These are phyloP conservation scores for Alnus rubra DNA, from an alignment of 306 rosid species.

Conservation along the genomic window DNA sequence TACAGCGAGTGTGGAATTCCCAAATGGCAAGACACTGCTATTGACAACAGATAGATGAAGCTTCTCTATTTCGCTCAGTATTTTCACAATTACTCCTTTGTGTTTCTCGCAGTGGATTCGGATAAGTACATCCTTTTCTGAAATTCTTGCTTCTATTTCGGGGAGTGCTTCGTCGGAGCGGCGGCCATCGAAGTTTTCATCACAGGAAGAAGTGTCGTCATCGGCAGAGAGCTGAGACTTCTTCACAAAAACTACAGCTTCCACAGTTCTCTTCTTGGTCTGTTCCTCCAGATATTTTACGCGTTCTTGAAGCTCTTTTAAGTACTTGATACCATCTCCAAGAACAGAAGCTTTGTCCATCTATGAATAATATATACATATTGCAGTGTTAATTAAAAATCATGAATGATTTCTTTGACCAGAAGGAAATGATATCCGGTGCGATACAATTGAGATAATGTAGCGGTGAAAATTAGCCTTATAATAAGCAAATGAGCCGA, in stretches of 20 bases:
- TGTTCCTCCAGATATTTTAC: conserved; percentile 56
- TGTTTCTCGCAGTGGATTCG: conserved; percentile 58
- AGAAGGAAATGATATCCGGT: too few relatives aligned
- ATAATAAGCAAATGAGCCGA: too few relatives aligned
- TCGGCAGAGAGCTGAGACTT: conserved; percentile 38
- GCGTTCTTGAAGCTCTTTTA: conserved; percentile 62
- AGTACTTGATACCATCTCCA: conserved; percentile 62
- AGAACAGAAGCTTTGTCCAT: conserved; percentile 79
- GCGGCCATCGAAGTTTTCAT: conserved; percentile 35
- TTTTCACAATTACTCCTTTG: conserved; percentile 46
- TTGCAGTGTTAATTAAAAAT: too few relatives aligned
- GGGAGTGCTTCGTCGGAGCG: conserved; percentile 30
- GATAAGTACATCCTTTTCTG: conserved; percentile 61
- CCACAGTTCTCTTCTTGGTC: conserved; percentile 48
- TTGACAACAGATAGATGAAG: conserved; percentile 40
- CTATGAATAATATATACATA: conserved; percentile 24
- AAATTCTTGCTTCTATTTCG: conserved; percentile 61
- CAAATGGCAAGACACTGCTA: conserved; percentile 44
- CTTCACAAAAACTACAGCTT: conserved; percentile 40
- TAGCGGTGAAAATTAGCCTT: too few relatives aligned
- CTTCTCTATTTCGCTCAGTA: conserved; percentile 53
- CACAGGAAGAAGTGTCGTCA: conserved; percentile 51
- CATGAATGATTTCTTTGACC: too few relatives aligned
- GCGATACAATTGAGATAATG: too few relatives aligned
- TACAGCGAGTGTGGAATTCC: conserved; percentile 41